Evolutionary conservation across 371 early-diverging fungal species (phyloP), one percentile per base, ranked within the genome.

Genomic region (Dinochytrium kinnereticum): DNA sequence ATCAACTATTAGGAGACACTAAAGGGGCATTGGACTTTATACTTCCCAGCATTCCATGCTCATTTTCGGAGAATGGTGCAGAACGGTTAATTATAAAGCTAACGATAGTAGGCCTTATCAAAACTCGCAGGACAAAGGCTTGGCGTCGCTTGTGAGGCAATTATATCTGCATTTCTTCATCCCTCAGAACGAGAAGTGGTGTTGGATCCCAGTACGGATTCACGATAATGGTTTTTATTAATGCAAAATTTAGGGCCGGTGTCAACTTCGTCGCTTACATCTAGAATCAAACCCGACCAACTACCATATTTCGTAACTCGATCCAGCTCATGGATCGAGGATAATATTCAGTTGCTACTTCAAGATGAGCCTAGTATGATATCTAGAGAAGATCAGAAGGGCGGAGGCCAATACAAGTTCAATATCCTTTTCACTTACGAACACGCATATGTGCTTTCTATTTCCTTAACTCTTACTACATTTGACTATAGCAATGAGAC

Each of bases 21-120:
- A 37, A 72, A 72, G 31, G 39, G 37, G 10, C 67, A 59, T 36
- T 75, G 71, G 71, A 68, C 71, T 31, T 15, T 93, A 69, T 93
- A 94, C 76, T 90, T 84, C 76, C 91, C 93, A 21, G 87, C 89
- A 53, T 92, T 91, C 76, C 92, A 92, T 71, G 88, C 94, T 70
- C 79, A 88, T 28, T 84, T 92, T 70, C 89, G 96, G 72, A 95
- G 93, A 74, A 87, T 84, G 72, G 90, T 90, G 59, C 5, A 39
- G 15, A 19, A n/a, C 51, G 30, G 38, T 76, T 1, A 59, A 7
- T 44, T 44, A 44, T 44, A 13, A 44, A 44, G 13, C 19, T 44
- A 44, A 13, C 19, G 19, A n/a, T n/a, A n/a, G n/a, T n/a, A 44
- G 44, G 44, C 44, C 44, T 19, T 44, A 13, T 44, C 44, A 13